Conservation (phyloP, 2,329 filamentous ascomycete species). For the Clarireedia monteithiana region DNA sequence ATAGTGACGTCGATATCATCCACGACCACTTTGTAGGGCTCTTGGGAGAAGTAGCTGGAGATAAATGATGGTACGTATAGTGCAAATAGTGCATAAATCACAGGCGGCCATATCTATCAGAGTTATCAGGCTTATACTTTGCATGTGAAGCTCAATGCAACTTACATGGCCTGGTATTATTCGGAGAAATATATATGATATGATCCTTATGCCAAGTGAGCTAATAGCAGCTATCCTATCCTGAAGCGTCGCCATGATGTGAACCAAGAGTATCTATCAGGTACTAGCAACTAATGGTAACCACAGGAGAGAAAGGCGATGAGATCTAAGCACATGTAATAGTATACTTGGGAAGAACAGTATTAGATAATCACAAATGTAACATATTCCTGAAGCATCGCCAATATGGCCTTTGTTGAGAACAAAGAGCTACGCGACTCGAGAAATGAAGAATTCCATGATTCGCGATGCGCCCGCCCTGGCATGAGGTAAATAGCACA, state of each 20-base stretch:
- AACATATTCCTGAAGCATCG: too few species aligned
- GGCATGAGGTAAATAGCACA: too few species aligned
- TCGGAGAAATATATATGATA: conserved; percentile 51
- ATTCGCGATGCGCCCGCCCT: too few species aligned
- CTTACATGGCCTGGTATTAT: conserved; percentile 38
- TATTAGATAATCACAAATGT: too few species aligned
- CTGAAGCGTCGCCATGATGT: conserved; percentile 1
- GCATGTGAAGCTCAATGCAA: conserved; percentile 4
- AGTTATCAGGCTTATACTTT: conserved; percentile 5
- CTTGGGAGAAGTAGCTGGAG: conserved; percentile 46
- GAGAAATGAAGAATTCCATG: too few species aligned
- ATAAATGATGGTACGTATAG: conserved; percentile 60
- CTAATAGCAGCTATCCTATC: conserved; percentile 27
- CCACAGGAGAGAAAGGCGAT: not conserved
- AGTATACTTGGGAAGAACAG: too few species aligned
- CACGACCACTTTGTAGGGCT: conserved; percentile 47
- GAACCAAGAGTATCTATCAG: not conserved
- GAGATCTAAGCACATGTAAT: not conserved
- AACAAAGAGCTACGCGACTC: too few species aligned
- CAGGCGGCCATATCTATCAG: conserved; percentile 30
- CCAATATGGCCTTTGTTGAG: too few species aligned
- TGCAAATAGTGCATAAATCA: conserved; percentile 54
- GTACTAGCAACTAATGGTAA: not conserved
- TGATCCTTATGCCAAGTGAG: conserved; percentile 43
- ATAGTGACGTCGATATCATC: conserved; percentile 52